Conservation (phyloP, 2,329 filamentous ascomycete genomes). For the Fusarium sp. region DNA sequence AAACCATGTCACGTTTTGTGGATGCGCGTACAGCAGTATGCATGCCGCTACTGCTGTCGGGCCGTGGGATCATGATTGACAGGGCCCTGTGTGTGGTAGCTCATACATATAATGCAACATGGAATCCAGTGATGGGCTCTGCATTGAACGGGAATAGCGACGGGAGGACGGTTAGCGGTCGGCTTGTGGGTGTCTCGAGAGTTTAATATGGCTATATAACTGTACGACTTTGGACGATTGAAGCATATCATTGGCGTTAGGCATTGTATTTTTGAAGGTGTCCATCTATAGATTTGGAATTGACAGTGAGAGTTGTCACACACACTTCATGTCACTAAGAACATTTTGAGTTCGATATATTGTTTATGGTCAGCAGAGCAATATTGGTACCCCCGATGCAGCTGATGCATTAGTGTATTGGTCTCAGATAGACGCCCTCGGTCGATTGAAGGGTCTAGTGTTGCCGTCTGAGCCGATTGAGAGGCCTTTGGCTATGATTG, state of each 20-base stretch:
- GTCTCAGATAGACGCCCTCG: background rate
- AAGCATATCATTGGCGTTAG: conserved; percentile 38
- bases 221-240: background rate
- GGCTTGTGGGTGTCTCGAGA: background rate
- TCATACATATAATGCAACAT: conserved; percentile 8
- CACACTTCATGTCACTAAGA: background rate
- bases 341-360: background rate
- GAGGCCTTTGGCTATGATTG: conserved; percentile 19
- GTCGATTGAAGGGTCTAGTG: conserved; percentile 1
- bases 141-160: conserved; percentile 14
- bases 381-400: background rate
- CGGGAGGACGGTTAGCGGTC: background rate
- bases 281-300: conserved; percentile 12
- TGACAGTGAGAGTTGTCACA: background rate
- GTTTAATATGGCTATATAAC: conserved; percentile 13
- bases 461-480: conserved; percentile 43
- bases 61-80: conserved; percentile 8
- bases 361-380: background rate
- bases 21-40: conserved; percentile 8
- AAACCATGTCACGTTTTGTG: background rate
- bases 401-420: conserved; percentile 8
- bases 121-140: conserved; percentile 7
- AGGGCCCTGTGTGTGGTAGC: conserved; percentile 19
- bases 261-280: background rate
- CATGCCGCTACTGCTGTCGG: conserved; percentile 16